phyloP scores from a whole-genome alignment of 1,139 yeast genomes.

The Scheffersomyces stambukii region DNA sequence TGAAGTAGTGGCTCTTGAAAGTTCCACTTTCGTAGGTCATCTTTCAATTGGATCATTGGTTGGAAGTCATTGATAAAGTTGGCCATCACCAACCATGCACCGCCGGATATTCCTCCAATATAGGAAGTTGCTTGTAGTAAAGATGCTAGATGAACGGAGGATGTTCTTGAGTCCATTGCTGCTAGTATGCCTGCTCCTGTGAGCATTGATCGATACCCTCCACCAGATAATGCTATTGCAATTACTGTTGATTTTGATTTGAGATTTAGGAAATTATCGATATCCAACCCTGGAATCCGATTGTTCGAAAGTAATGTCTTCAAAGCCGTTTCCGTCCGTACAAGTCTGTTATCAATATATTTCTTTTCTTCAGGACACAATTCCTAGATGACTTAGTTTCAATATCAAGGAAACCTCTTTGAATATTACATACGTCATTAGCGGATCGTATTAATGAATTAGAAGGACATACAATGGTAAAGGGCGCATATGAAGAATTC shows the following conservation, averaged over 20 bases:
- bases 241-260: slow-evolving; percentile 31
- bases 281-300: slow-evolving; percentile 35
- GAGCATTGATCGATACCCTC: slow-evolving; percentile 68
- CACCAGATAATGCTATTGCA: slow-evolving; percentile 67
- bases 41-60: slow-evolving; percentile 33
- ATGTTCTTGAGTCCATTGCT: slow-evolving; percentile 48
- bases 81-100: slow-evolving; percentile 59
- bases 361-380: slow-evolving; percentile 27
- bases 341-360: slow-evolving; percentile 33
- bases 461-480: slow-evolving; percentile 38
- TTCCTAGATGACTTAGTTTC: too few relatives aligned
- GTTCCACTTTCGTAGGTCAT: slow-evolving; percentile 32
- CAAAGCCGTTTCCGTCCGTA: slow-evolving; percentile 27
- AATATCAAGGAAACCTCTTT: too few relatives aligned
- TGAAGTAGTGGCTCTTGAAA: slow-evolving; percentile 46
- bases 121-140: slow-evolving; percentile 51
- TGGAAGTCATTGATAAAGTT: slow-evolving; percentile 43
- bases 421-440: slow-evolving; percentile 25
- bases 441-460: slow-evolving; percentile 33
- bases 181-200: slow-evolving; percentile 59
- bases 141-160: slow-evolving; percentile 41
- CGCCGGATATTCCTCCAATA: slow-evolving; percentile 67
- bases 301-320: slow-evolving; percentile 29
- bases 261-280: slow-evolving; percentile 13
- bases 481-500: slow-evolving; percentile 34